phyloP scores from a whole-genome alignment of 148 eudicot species.

The Camellia japonica region DNA sequence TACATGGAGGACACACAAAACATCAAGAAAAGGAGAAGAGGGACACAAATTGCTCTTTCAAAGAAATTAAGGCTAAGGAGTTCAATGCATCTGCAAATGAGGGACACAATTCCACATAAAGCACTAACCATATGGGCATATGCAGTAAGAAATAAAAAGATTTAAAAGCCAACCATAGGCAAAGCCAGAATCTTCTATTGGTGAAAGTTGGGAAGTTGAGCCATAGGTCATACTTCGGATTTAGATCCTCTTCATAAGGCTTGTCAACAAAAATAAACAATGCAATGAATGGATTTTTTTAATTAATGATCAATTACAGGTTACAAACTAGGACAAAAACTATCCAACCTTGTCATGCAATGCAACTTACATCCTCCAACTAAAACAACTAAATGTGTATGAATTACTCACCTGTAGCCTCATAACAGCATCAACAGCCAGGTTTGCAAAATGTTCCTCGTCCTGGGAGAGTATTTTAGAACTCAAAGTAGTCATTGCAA shows the following conservation, averaged over 20 bases:
- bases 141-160: not conserved
- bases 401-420: slow-evolving; percentile 68
- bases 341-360: not conserved
- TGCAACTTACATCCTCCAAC: not conserved
- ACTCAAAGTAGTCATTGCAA: slow-evolving; percentile 97
- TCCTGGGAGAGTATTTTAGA: slow-evolving; percentile 96
- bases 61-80: not conserved
- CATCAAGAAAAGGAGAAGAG: not conserved
- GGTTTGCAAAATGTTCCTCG: slow-evolving; percentile 87
- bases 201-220: not conserved
- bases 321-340: not conserved
- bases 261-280: slow-evolving; percentile 9
- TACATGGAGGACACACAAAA: not conserved
- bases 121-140: not conserved
- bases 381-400: slow-evolving; percentile 3
- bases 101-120: not conserved
- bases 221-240: not conserved
- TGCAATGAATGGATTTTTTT: not conserved
- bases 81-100: not conserved
- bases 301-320: not conserved
- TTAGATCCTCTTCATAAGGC: no score
- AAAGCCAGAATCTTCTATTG: not conserved
- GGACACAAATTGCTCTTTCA: not conserved
- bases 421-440: slow-evolving; percentile 99
- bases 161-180: not conserved